phyloP scores from a whole-genome alignment of 2,329 filamentous ascomycete genomes.

The Tolypocladium pustulatum region DNA sequence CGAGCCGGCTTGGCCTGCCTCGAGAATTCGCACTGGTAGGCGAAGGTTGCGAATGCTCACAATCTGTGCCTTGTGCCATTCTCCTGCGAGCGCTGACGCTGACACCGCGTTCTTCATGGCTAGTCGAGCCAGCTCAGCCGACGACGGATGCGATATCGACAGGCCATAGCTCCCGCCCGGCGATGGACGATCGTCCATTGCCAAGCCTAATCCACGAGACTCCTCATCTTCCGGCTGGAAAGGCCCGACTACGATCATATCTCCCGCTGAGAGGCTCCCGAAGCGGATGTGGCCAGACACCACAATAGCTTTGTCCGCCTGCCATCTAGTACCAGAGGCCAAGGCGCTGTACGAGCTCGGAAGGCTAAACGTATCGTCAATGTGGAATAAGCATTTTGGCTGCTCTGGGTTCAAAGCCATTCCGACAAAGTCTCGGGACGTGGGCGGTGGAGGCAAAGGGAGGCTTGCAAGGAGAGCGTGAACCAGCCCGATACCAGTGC shows the following conservation, averaged over 20 bases:
- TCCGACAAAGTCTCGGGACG: conserved; percentile 43
- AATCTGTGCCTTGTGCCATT: conserved; percentile 74
- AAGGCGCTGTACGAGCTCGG: conserved; percentile 43
- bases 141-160: conserved; percentile 42
- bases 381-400: conserved; percentile 64
- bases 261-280: conserved; percentile 66
- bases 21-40: conserved; percentile 66
- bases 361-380: conserved; percentile 82
- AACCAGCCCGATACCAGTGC: conserved; percentile 67
- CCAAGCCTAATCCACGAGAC: conserved; percentile 11
- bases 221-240: conserved; percentile 51
- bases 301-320: conserved; percentile 51
- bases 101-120: conserved; percentile 42
- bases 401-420: conserved; percentile 47
- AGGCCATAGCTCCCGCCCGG: conserved; percentile 33
- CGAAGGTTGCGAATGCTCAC: conserved; percentile 83
- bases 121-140: conserved; percentile 40
- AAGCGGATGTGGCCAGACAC: conserved; percentile 78
- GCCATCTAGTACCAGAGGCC: conserved; percentile 6
- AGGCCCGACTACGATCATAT: conserved; percentile 69
- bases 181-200: conserved; percentile 36
- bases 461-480: conserved; percentile 73
- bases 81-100: conserved; percentile 43
- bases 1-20: conserved; percentile 78
- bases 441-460: conserved; percentile 52